Evolutionary conservation across 2,329 filamentous ascomycete species (phyloP).

Genomic region (Curvularia verruculosa): DNA sequence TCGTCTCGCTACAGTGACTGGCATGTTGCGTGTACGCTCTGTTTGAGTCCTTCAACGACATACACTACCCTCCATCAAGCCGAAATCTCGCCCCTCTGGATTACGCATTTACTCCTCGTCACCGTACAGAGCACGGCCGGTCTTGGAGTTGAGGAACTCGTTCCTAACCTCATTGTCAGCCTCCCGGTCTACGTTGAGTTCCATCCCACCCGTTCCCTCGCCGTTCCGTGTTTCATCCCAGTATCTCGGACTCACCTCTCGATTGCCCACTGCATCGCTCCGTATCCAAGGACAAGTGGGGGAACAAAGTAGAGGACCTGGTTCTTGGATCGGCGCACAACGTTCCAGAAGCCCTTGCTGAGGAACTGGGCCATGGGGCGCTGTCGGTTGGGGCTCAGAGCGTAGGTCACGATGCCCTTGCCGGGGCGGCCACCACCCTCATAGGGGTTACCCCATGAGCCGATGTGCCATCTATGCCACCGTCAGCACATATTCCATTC

Average conservation of each 20-base stretch:
- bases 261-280: constrained; percentile 86
- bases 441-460: constrained; percentile 48
- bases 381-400: constrained; percentile 85
- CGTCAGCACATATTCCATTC: constrained; percentile 22
- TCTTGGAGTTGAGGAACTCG: constrained; percentile 82
- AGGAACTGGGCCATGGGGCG: constrained; percentile 78
- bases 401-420: constrained; percentile 71
- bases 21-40: constrained; percentile 14
- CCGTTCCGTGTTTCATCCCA: not conserved
- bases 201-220: not conserved
- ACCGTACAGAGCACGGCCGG: constrained; percentile 64
- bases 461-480: constrained; percentile 44
- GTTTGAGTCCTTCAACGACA: constrained; percentile 3
- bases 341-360: constrained; percentile 92
- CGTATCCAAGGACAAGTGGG: constrained; percentile 78
- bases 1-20: constrained; percentile 22
- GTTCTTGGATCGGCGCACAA: constrained; percentile 80
- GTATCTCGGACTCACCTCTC: constrained; percentile 71
- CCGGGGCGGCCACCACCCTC: constrained; percentile 55
- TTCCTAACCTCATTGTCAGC: constrained; percentile 60
- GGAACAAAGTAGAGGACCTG: constrained; percentile 91
- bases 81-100: constrained; percentile 8
- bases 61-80: constrained; percentile 9
- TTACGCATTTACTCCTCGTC: constrained; percentile 43
- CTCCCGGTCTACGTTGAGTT: not conserved